A percentile compares a stretch with the other conserved stretches of the same genome.
Conservation (phyloP, 768 basidiomycete species). For the Boletus rubropictus region DNA sequence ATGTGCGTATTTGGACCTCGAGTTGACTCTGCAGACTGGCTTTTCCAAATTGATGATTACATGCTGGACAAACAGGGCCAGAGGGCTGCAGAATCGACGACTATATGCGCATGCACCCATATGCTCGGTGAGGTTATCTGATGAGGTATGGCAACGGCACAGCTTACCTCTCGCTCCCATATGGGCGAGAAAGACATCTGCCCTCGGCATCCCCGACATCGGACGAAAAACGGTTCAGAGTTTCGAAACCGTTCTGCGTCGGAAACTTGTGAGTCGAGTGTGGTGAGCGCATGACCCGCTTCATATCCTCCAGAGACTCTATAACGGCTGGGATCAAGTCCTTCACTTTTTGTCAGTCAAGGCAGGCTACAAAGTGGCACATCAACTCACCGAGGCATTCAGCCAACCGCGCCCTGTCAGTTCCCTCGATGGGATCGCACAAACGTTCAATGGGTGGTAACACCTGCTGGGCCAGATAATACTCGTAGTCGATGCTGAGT, state of each 20-base stretch:
- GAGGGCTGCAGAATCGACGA: constrained; percentile 56
- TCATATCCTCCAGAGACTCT: constrained; percentile 40
- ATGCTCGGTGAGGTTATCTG: not conserved
- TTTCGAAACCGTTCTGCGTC: constrained; percentile 86
- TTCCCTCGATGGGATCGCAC: constrained; percentile 95
- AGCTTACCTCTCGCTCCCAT: constrained; percentile 50
- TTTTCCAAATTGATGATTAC: constrained; percentile 44
- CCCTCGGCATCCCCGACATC: constrained; percentile 71
- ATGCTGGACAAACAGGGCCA: constrained; percentile 70
- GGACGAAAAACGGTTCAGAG: constrained; percentile 60
- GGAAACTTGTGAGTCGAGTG: constrained; percentile 84
- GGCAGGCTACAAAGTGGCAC: not conserved
- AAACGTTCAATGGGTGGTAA: constrained; percentile 92
- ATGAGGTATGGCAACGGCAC: not conserved
- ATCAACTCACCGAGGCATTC: constrained; percentile 79
- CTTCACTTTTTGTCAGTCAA: constrained; percentile 29
- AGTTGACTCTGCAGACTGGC: constrained; percentile 79
- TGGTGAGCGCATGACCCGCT: constrained; percentile 59
- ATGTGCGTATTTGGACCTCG: constrained; percentile 75
- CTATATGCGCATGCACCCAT: constrained; percentile 33
- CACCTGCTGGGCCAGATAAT: constrained; percentile 87
- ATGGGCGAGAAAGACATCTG: constrained; percentile 54
- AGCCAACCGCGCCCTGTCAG: constrained; percentile 84
- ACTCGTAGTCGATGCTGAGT: constrained; percentile 81
- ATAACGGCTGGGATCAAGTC: constrained; percentile 57